Conservation (phyloP, 2,329 filamentous ascomycete genomes). For the Hyphodiscus sp. region DNA sequence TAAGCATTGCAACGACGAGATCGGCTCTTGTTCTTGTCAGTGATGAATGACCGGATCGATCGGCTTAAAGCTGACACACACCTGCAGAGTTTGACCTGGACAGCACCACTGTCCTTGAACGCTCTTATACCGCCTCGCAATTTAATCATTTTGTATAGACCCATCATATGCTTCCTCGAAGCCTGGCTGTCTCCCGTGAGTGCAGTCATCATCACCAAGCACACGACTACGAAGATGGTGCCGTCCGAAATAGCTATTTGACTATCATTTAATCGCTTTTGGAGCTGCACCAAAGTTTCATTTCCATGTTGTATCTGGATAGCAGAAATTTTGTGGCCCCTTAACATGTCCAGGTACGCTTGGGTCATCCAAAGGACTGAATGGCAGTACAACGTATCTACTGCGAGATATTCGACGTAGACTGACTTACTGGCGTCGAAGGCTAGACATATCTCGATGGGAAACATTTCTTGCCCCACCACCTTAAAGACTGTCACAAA, state of each 20-base stretch:
- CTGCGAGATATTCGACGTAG: constrained; percentile 1
- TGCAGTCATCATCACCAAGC: constrained; percentile 1
- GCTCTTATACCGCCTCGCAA: too few species aligned
- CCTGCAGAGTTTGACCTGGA: too few species aligned
- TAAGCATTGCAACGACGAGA: too few species aligned
- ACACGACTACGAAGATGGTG: not conserved
- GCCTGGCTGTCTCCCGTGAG: not conserved
- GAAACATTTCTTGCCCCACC: too few species aligned
- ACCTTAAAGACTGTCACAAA: too few species aligned
- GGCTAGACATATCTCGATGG: too few species aligned
- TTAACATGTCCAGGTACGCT: not conserved
- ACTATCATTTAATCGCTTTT: not conserved
- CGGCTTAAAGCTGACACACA: too few species aligned
- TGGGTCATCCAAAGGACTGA: constrained; percentile 1
- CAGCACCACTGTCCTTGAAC: too few species aligned
- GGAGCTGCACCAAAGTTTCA: not conserved
- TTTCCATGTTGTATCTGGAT: not conserved
- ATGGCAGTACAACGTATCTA: constrained; percentile 1
- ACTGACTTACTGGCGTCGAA: not conserved
- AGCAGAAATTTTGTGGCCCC: not conserved
- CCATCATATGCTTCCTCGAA: not conserved
- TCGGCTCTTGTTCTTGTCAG: too few species aligned
- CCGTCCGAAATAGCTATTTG: not conserved
- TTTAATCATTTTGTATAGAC: too few species aligned
- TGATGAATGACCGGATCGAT: too few species aligned